Evolutionary conservation across 805 yeast species (phyloP), one percentile per base, ranked within the genome.

Genomic region (Candida arabinofermentans): DNA sequence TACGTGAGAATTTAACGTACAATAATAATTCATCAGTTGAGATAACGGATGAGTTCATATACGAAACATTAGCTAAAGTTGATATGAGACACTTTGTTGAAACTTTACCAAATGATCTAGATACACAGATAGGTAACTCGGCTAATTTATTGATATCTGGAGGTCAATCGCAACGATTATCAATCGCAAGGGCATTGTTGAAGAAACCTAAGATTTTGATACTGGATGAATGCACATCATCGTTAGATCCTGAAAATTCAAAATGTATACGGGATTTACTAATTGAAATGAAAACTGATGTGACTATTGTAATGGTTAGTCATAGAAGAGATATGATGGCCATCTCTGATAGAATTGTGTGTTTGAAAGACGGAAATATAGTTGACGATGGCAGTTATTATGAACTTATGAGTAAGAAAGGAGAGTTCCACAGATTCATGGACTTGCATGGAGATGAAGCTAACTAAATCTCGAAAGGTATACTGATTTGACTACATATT

Each of bases 151-250:
- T 77, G 33, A 61, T 91, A 2, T 89, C 97, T 1, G 95, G 96
- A 22, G 99, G 99, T 2, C 98, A 93, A 59, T 70, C 83, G 8
- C 98, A 93, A 58, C 66, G 97, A 42, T 58, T 93, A 2, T 81
- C 93, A 0, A 78, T 93, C 39, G 96, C 91, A 0, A 71, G 98
- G 38, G 93, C 96, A 0, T 48, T 93, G 3, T 43, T 90, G 4
- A 64, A 90, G 27, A 67, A 71, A 17, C 93, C 97, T 0, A 65
- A 67, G 24, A 50, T 81, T 8, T 68, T 81, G n/a, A 70, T 93
- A 5, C 61, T 93, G 37, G 99, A 93, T 62, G 99, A 93, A 58
- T 83, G 90, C 51, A 89, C 98, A 0, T 81, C 97, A 0, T 85
- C 96, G 0, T 66, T 93, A 37, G 99, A 93, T 58, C 69, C 81